phyloP scores from a whole-genome alignment of 1,139 yeast species.

The Zygoascus meyerae region DNA sequence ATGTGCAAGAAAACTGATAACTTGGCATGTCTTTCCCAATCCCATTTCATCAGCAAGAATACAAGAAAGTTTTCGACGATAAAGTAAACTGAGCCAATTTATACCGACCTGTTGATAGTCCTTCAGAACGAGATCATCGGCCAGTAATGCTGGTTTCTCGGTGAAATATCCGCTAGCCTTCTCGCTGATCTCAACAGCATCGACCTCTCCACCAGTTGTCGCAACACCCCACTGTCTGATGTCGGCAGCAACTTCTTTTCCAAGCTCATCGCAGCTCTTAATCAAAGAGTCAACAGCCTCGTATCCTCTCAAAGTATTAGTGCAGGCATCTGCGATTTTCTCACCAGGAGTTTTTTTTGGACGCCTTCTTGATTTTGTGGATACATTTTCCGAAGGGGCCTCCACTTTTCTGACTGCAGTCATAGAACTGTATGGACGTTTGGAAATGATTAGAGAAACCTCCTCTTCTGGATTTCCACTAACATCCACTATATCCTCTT shows the following conservation, averaged over 20 bases:
- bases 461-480: slow-evolving; percentile 64
- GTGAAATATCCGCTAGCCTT: slow-evolving; percentile 47
- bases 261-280: slow-evolving; percentile 73
- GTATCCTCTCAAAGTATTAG: slow-evolving; percentile 72
- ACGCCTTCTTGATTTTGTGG: slow-evolving; percentile 39
- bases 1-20: slow-evolving; percentile 85
- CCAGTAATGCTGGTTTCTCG: slow-evolving; percentile 62
- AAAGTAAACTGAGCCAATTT: slow-evolving; percentile 83
- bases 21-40: slow-evolving; percentile 92
- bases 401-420: slow-evolving; percentile 38
- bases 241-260: slow-evolving; percentile 61
- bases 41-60: slow-evolving; percentile 99
- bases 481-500: slow-evolving; percentile 72
- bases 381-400: slow-evolving; percentile 1
- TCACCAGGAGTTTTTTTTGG: slow-evolving; percentile 62
- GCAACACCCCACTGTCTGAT: slow-evolving; percentile 85
- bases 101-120: slow-evolving; percentile 93
- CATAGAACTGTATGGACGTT: slow-evolving; percentile 63
- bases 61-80: slow-evolving; percentile 75
- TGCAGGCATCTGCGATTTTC: slow-evolving; percentile 65
- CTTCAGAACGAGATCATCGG: slow-evolving; percentile 62
- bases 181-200: slow-evolving; percentile 25
- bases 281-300: slow-evolving; percentile 90
- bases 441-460: slow-evolving; percentile 55
- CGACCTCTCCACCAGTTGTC: slow-evolving; percentile 46